Percentiles rank a stretch among this genome's conserved stretches.
Conservation (phyloP, 768 basidiomycete genomes). For the Lyophyllum shimeji region DNA sequence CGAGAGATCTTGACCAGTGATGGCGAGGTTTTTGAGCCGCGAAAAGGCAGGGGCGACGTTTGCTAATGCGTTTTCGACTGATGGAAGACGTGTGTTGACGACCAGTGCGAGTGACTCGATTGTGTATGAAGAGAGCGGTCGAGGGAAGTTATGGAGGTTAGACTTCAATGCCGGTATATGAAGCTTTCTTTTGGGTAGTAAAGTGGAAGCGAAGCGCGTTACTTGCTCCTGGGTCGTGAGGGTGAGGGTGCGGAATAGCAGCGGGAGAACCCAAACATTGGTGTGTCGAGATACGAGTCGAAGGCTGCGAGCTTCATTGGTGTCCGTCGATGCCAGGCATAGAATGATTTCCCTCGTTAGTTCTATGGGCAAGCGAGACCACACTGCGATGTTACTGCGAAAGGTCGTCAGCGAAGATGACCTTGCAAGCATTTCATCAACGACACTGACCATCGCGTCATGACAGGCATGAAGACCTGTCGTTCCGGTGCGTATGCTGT, state of each 20-base stretch:
- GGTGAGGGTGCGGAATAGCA: slow-evolving; percentile 29
- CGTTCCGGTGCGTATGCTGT: background rate
- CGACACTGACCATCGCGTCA: background rate
- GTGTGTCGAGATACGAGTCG: slow-evolving; percentile 32
- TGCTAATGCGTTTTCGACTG: slow-evolving; percentile 31
- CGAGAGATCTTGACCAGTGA: slow-evolving; percentile 31
- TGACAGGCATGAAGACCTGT: background rate
- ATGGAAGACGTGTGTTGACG: slow-evolving; percentile 29
- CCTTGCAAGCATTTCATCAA: background rate
- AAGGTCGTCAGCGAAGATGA: background rate
- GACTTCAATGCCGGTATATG: slow-evolving; percentile 27
- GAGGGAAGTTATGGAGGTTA: slow-evolving; percentile 25
- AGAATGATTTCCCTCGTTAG: slow-evolving; percentile 32
- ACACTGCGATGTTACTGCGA: slow-evolving; percentile 13
- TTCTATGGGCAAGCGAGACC: slow-evolving; percentile 32
- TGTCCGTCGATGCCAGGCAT: slow-evolving; percentile 23
- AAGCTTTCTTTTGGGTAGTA: slow-evolving; percentile 28
- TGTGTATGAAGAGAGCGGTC: slow-evolving; percentile 30
- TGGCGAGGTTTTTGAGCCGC: slow-evolving; percentile 29
- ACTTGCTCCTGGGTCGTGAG: slow-evolving; percentile 27
- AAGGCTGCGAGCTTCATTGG: slow-evolving; percentile 24
- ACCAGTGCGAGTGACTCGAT: slow-evolving; percentile 32
- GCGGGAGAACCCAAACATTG: slow-evolving; percentile 34
- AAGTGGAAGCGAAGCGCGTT: slow-evolving; percentile 26
- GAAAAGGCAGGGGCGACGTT: slow-evolving; percentile 31